Evolutionary conservation across 495 filamentous ascomycete genomes (phyloP).

Genomic region (Neurospora discreta): DNA sequence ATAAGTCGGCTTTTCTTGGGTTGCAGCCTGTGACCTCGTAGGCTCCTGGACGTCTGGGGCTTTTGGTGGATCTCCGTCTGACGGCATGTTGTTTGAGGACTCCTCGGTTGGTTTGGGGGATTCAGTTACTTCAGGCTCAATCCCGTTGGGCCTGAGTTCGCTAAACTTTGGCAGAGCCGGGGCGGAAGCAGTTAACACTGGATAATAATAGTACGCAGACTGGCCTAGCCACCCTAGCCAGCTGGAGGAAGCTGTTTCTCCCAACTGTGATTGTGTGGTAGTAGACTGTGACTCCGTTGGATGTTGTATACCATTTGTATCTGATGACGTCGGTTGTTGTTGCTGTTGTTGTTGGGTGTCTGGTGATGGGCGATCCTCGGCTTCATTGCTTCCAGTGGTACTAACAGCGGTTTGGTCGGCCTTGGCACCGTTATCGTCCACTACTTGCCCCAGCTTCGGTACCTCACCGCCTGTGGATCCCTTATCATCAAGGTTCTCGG

Average conservation of each 20-base stretch:
- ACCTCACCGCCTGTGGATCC: not conserved
- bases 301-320: slow-evolving; percentile 1
- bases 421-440: slow-evolving; percentile 1
- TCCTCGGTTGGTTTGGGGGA: slow-evolving; percentile 5
- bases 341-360: not conserved
- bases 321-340: not conserved
- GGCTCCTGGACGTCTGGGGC: slow-evolving; percentile 14
- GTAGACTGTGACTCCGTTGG: slow-evolving; percentile 5
- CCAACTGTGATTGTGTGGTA: slow-evolving; percentile 10
- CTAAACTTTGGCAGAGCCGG: slow-evolving; percentile 5
- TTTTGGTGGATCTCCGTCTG: slow-evolving; percentile 10
- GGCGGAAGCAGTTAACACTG: slow-evolving; percentile 11
- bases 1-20: slow-evolving; percentile 5
- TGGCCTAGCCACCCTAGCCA: slow-evolving; percentile 52
- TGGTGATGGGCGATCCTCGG: not conserved
- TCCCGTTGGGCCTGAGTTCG: slow-evolving; percentile 16
- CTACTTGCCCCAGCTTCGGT: not conserved
- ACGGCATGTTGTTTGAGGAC: not conserved
- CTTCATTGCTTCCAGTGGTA: not conserved
- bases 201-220: slow-evolving; percentile 1
- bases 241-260: slow-evolving; percentile 30
- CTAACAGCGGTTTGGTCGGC: slow-evolving; percentile 1
- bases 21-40: slow-evolving; percentile 5
- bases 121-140: slow-evolving; percentile 4
- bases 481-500: slow-evolving; percentile 1